phyloP scores from a whole-genome alignment of 345 rosid genomes.

The Firmiana major region DNA sequence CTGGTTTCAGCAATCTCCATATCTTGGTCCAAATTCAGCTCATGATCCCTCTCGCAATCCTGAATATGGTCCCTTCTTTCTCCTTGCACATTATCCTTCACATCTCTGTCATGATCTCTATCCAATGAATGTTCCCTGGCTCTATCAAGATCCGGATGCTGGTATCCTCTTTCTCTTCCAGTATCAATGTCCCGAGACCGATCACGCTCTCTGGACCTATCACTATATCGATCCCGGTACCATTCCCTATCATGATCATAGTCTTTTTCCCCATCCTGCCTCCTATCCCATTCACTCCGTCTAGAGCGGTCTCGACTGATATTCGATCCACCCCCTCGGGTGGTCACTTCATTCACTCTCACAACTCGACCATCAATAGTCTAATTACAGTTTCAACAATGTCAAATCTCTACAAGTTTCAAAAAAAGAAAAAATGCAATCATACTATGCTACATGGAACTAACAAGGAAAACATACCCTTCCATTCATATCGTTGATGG shows the following conservation, averaged over 20 bases:
- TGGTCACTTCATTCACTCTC: conserved; percentile 74
- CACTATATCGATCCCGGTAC: conserved; percentile 38
- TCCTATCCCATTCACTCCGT: conserved; percentile 38
- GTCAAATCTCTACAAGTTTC: conserved; percentile 14
- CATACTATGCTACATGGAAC: not conserved
- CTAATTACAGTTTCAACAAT: conserved; percentile 39
- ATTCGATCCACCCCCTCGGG: conserved; percentile 58
- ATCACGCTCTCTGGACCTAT: conserved; percentile 57
- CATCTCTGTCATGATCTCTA: conserved; percentile 43
- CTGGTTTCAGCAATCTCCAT: conserved; percentile 36
- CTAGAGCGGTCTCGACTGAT: conserved; percentile 38
- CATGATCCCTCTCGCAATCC: conserved; percentile 29
- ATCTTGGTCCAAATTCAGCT: conserved; percentile 31
- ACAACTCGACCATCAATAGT: conserved; percentile 67
- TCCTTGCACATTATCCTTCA: conserved; percentile 36
- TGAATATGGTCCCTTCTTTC: conserved; percentile 27
- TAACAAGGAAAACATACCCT: conserved; percentile 48
- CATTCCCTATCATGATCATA: conserved; percentile 37
- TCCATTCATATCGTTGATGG: conserved; percentile 84
- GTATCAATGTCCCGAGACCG: conserved; percentile 43
- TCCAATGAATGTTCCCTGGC: conserved; percentile 41
- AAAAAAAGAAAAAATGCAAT: conserved; percentile 2
- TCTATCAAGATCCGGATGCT: conserved; percentile 37
- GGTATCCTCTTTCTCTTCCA: conserved; percentile 49
- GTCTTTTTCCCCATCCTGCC: conserved; percentile 51